phyloP scores from a whole-genome alignment of 371 early-diverging fungal genomes.

The Capillidium heterosporum region DNA sequence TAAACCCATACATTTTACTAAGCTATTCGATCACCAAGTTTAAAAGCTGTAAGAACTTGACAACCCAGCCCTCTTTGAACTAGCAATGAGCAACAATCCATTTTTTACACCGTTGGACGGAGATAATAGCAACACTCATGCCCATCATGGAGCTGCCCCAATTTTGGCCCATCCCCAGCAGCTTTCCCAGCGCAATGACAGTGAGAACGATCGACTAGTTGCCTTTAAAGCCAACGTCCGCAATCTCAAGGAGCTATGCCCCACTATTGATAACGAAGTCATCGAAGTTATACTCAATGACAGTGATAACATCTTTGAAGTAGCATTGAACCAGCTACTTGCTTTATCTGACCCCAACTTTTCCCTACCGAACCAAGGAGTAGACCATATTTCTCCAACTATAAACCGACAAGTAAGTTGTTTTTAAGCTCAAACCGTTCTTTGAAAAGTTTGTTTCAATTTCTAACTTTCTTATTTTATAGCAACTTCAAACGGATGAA shows the following conservation, averaged over 20 bases:
- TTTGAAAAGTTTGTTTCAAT: neutral
- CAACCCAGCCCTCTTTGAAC: no score
- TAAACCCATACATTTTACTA: no score
- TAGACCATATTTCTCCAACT: neutral
- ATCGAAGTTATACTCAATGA: constrained; percentile 1
- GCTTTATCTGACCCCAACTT: neutral
- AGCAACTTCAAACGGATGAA: constrained; percentile 3
- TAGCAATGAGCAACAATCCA: neutral
- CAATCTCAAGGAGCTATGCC: constrained; percentile 1
- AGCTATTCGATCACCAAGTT: no score
- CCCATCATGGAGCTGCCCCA: no score
- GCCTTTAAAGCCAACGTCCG: neutral
- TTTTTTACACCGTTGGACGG: neutral
- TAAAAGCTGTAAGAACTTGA: no score
- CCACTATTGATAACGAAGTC: constrained; percentile 2
- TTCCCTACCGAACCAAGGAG: no score
- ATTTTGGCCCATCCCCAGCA: no score
- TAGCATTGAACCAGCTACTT: neutral
- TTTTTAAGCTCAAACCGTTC: neutral
- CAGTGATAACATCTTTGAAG: neutral
- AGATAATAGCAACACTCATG: neutral
- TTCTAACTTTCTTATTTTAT: neutral
- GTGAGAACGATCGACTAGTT: no score
- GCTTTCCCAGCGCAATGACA: no score
- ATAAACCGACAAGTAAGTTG: neutral